Evolutionary conservation across 192 early-diverging fungal genomes (phyloP).

Genomic region (Backusella morwellensis): DNA sequence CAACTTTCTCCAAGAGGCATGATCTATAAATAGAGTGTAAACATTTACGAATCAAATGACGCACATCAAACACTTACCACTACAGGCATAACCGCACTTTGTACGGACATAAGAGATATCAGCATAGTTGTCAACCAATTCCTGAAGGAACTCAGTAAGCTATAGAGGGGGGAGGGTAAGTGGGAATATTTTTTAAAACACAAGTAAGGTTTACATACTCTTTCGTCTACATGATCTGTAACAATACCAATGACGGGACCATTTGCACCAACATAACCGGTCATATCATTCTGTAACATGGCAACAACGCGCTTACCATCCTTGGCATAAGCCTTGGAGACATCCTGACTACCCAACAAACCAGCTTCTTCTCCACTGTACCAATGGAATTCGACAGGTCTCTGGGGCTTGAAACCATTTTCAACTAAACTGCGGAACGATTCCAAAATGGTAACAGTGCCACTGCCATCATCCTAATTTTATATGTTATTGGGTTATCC

Average conservation of each 20-base stretch:
- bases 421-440: conserved; percentile 71
- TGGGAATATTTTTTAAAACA: background rate
- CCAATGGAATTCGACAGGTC: conserved; percentile 97
- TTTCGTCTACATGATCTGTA: conserved; percentile 75
- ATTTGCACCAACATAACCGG: conserved; percentile 71
- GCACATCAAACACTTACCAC: background rate
- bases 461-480: conserved; percentile 85
- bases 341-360: conserved; percentile 84
- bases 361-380: conserved; percentile 91
- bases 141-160: conserved; percentile 51
- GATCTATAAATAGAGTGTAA: conserved; percentile 63
- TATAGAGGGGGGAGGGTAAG: conserved; percentile 14
- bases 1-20: conserved; percentile 88
- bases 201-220: conserved; percentile 21
- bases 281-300: conserved; percentile 89
- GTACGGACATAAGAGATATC: conserved; percentile 65
- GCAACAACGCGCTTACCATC: conserved; percentile 62
- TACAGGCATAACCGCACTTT: conserved; percentile 81
- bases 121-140: conserved; percentile 63
- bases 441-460: conserved; percentile 88
- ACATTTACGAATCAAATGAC: background rate
- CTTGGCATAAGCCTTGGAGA: conserved; percentile 67
- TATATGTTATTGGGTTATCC: background rate
- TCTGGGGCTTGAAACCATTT: conserved; percentile 64
- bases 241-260: conserved; percentile 76